Percentiles rank a stretch among this genome's conserved stretches.
These are phyloP conservation scores for Bathelium albidoporum DNA, from an alignment of 495 filamentous ascomycete species.

Conservation along the genomic window DNA sequence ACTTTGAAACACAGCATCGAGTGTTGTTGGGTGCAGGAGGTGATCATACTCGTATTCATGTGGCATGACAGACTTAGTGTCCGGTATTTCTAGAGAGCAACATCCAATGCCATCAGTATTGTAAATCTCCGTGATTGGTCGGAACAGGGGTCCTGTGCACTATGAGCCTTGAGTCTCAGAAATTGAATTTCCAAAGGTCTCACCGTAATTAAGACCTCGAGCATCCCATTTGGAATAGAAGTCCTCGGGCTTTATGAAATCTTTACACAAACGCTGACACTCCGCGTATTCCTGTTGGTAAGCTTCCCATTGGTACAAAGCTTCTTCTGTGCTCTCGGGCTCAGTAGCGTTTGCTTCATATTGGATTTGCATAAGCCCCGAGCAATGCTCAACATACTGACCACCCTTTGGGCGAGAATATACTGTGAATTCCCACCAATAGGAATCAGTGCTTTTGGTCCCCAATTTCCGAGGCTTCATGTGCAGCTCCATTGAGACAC, in stretches of 20 bases:
- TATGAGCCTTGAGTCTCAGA: not conserved
- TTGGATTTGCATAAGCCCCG: conserved; percentile 1
- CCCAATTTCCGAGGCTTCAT: conserved; percentile 5
- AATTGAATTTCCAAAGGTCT: not conserved
- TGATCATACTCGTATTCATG: conserved; percentile 33
- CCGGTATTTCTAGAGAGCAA: conserved; percentile 22
- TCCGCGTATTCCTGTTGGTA: conserved; percentile 6
- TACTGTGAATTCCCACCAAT: conserved; percentile 3
- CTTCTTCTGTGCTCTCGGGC: not conserved
- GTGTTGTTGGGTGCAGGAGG: conserved; percentile 42
- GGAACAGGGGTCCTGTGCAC: not conserved
- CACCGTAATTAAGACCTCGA: conserved; percentile 14
- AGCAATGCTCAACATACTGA: conserved; percentile 6
- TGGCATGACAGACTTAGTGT: conserved; percentile 35
- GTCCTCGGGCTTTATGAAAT: not conserved
- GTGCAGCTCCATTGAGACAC: conserved; percentile 1
- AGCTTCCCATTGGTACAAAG: not conserved
- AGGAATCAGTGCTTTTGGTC: not conserved
- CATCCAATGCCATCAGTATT: conserved; percentile 2
- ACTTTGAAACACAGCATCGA: conserved; percentile 26
- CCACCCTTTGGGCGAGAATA: conserved; percentile 3
- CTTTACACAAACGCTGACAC: not conserved
- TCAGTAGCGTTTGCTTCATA: not conserved
- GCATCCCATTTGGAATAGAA: conserved; percentile 8
- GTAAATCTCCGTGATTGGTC: not conserved